Evolutionary conservation across 1,284 basidiomycete genomes (phyloP), one percentile per base, ranked within the genome.

Genomic region (Trichosporon sp.): DNA sequence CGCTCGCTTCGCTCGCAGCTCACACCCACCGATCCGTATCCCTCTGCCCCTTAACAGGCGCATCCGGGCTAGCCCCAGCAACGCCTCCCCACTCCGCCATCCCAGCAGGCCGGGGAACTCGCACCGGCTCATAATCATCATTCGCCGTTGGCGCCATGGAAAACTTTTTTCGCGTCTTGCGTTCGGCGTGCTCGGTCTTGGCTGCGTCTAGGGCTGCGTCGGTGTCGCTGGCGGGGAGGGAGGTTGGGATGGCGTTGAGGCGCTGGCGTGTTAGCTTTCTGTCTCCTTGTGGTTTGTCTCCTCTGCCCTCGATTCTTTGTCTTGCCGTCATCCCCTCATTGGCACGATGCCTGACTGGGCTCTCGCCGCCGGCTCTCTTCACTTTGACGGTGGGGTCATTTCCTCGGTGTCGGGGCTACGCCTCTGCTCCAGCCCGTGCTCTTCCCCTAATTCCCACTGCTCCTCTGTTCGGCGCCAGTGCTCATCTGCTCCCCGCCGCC

Each of bases 31-130:
- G 69, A 65, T 79, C 78, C 66, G 73, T 72, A 59, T 73, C 72
- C 54, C 78, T 57, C 29, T 66, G 57, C 3, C 78, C 78, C 65
- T 75, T 77, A n/a, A 77, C 37, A 10, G 77, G 76, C 29, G 76
- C 76, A 44, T 80, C 78, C 40, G 71, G 70, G 16, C 64, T 62
- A 3, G 59, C 67, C 3, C 86, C 88, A n/a, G 88, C 86, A 4
- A 90, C 87, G 63, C 91, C 93, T 63, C 92, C 92, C 92, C 92
- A 95, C 73, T 95, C 92, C 0, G 91, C 88, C 11, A 91, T 80
- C 19, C 91, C 92, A 36, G 86, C 86, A 0, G 93, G 94, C 52
- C 94, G 83, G 33, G 85, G 84, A 46, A 95, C 90, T 44, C 93
- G 84, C 68, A 89, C 89, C n/a, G 87, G 88, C 71, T 96, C 93